Conservation (phyloP, 371 early-diverging fungal species). For the Blakeslea trispora region DNA sequence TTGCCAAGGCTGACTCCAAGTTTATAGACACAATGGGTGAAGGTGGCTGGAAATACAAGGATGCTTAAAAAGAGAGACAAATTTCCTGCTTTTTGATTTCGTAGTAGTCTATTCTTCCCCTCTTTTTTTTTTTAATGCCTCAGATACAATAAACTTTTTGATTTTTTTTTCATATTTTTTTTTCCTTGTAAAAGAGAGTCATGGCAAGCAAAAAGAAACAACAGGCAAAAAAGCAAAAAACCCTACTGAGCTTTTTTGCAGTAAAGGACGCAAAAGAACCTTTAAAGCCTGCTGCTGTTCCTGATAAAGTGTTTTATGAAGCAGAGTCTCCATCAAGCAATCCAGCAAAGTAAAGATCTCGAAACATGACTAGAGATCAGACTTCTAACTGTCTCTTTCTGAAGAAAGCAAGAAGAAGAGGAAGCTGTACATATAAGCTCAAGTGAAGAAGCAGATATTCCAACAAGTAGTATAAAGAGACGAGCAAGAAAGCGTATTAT, state of each 20-base stretch:
- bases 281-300: neutral
- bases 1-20: slow-evolving; percentile 43
- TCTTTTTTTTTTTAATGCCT: neutral
- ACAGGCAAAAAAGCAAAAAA: neutral
- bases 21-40: slow-evolving; percentile 55
- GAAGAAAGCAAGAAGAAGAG: neutral
- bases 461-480: neutral
- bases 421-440: too few species aligned
- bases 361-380: neutral
- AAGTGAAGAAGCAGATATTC: neutral
- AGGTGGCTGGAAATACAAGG: slow-evolving; percentile 43
- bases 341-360: neutral
- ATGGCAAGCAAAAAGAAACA: neutral
- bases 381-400: neutral
- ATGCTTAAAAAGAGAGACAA: slow-evolving; percentile 11
- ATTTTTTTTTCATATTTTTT: slow-evolving; percentile 5
- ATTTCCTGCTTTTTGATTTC: neutral
- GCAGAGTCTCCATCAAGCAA: too few species aligned
- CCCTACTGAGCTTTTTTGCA: neutral
- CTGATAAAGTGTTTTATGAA: neutral
- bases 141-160: neutral
- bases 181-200: neutral
- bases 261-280: neutral
- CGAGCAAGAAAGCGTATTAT: neutral
- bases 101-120: neutral